Evolutionary conservation across 805 yeast species (phyloP).

Genomic region (Hanseniaspora valbyensis): DNA sequence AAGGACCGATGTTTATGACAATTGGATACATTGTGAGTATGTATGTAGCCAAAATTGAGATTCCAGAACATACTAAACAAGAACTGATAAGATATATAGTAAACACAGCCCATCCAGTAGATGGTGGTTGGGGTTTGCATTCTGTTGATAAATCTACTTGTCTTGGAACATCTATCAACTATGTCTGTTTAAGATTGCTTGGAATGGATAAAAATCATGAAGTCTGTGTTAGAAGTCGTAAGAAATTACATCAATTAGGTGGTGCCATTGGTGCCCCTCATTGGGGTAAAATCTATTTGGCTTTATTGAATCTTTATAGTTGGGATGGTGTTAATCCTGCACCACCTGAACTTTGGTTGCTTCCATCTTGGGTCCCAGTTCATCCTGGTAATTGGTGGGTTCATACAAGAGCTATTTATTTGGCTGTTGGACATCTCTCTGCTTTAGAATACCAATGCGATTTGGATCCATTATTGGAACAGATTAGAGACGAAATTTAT

Average conservation of each 20-base stretch:
- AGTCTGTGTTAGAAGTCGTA: conserved; percentile 65
- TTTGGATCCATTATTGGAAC: conserved; percentile 50
- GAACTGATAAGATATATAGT: conserved; percentile 79
- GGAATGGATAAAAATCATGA: conserved; percentile 69
- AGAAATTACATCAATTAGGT: conserved; percentile 58
- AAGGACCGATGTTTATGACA: conserved; percentile 97
- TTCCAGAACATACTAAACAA: conserved; percentile 50
- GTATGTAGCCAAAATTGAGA: conserved; percentile 56
- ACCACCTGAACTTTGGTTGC: conserved; percentile 86
- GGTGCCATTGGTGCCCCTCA: conserved; percentile 89
- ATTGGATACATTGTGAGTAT: conserved; percentile 73
- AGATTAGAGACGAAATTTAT: conserved; percentile 73
- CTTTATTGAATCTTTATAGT: conserved; percentile 65
- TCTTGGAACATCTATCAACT: conserved; percentile 85
- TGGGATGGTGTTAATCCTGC: conserved; percentile 99
- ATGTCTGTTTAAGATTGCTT: conserved; percentile 65
- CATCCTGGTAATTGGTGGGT: conserved; percentile 99
- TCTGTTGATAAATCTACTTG: conserved; percentile 87
- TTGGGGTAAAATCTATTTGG: conserved; percentile 94
- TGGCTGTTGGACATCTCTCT: conserved; percentile 74
- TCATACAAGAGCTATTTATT: conserved; percentile 84
- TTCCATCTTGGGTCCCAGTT: conserved; percentile 70
- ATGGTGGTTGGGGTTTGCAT: conserved; percentile 99
- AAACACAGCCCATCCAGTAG: conserved; percentile 92
- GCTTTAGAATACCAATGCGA: conserved; percentile 45